Base-by-base conservation (phyloP, 176 grass and related monocot species). In the Triticum timopheevii region DNA sequence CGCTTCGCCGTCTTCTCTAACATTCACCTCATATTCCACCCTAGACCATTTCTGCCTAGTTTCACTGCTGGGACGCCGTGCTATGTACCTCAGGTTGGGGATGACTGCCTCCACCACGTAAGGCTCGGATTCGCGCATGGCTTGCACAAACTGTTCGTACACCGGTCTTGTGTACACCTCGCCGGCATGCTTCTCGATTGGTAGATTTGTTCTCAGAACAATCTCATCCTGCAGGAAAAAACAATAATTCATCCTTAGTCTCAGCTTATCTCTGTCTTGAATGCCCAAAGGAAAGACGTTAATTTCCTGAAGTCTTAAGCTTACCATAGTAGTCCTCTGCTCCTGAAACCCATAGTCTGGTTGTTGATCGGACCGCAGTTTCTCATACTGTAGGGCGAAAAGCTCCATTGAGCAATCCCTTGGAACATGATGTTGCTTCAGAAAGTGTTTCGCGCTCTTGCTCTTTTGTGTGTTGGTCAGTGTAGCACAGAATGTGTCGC, bases 171-270 rank as follows among this genome's bases (percentile, higher is more conserved):
- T 74, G 71, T 74, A 74, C 71, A 74, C 71, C 39, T 47, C 6
- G 7, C 39, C 27, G 39, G 71, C 40, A 4, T 74, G 71, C 71
- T 47, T 45, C 40, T 74, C 71, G 2, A 74, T 74, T 27, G 70
- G 71, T 47, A 74, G n/a, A 74, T 74, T 74, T 74, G 71, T 47
- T 7, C 71, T 45, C 71, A 47, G 71, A 74, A 74, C 11, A 74
- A 47, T 24, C 11, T 47, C 71, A 74, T 25, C 40, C 71, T 74
- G 39, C 39, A 73, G 12, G 42, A 49, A 45, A 45, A 47, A 27
- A 24, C 5, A 72, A 47, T 15, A 74, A 27, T 15, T 16, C 71
- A 74, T 74, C 39, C 45, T 9, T 17, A 74, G 71, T 74, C 39
- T 25, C 22, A 73, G 38, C 20, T 25, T 23, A 12, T 23, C n/a